Evolutionary conservation across 306 rosid species (phyloP).

Genomic region (Herpetospermum pedunculosum): DNA sequence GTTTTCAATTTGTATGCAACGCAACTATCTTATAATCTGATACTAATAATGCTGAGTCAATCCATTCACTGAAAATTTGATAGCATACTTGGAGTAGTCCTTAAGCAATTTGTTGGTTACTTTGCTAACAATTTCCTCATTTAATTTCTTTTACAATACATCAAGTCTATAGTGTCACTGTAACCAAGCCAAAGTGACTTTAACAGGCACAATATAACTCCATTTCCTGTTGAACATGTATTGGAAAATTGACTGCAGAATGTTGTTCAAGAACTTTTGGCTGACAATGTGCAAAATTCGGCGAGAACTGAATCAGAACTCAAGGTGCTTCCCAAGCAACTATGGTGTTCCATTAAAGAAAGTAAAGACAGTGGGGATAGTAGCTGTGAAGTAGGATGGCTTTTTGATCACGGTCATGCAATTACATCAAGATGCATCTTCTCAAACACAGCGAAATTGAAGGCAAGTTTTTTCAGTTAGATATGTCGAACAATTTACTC

Average conservation of each 20-base stretch:
- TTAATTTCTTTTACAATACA: not conserved
- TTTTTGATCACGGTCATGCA: constrained; percentile 53
- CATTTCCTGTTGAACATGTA: constrained; percentile 6
- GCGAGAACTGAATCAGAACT: constrained; percentile 41
- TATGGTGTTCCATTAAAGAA: constrained; percentile 75
- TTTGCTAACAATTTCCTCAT: not conserved
- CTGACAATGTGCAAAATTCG: constrained; percentile 20
- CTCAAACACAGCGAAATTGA: constrained; percentile 37
- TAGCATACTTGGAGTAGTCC: not conserved
- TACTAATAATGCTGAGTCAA: not conserved
- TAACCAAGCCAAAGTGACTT: not conserved
- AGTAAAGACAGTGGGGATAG: constrained; percentile 33
- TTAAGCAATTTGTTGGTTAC: not conserved
- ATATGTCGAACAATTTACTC: not conserved
- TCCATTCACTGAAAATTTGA: not conserved
- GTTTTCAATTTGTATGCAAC: not conserved
- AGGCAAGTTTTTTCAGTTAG: constrained; percentile 48
- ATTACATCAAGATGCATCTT: constrained; percentile 72
- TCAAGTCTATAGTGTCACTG: not conserved
- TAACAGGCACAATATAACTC: not conserved
- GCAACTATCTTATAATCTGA: not conserved
- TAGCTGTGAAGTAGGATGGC: constrained; percentile 79
- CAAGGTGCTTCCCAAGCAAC: constrained; percentile 73
- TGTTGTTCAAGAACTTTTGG: constrained; percentile 34
- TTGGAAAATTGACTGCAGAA: constrained; percentile 17